A percentile compares a stretch with the other conserved stretches of the same genome.
phyloP scores from a whole-genome alignment of 2,329 filamentous ascomycete genomes.

The Aspergillus felis region DNA sequence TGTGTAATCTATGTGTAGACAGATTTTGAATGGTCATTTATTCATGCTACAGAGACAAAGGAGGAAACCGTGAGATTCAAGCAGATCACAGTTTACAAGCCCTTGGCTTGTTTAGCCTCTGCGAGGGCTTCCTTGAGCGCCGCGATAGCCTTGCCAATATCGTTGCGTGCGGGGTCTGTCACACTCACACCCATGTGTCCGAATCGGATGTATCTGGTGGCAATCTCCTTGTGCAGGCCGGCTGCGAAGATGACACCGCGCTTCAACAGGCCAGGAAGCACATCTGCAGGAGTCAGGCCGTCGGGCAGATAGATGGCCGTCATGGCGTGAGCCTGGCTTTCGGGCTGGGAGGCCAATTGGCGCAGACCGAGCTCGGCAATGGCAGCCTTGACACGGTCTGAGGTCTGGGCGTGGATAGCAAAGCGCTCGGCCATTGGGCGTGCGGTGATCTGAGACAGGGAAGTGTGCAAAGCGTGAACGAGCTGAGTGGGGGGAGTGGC shows the following conservation, averaged over 20 bases:
- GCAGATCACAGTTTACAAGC: constrained; percentile 24
- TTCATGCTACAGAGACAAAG: not conserved
- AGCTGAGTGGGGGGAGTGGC: constrained; percentile 94
- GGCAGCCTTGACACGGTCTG: constrained; percentile 81
- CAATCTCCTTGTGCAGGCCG: constrained; percentile 93
- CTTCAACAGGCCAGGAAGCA: constrained; percentile 79
- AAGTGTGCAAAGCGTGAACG: constrained; percentile 85
- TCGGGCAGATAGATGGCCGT: constrained; percentile 95
- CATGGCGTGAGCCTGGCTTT: constrained; percentile 96
- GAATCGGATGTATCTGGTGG: constrained; percentile 87
- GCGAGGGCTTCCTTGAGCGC: constrained; percentile 70
- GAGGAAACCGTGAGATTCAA: not conserved
- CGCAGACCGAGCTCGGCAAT: constrained; percentile 77
- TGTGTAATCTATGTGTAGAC: not conserved
- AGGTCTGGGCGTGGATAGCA: constrained; percentile 71
- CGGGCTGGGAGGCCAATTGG: constrained; percentile 78
- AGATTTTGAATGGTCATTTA: not conserved
- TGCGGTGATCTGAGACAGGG: constrained; percentile 80
- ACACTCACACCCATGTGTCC: constrained; percentile 97
- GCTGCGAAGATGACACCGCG: constrained; percentile 92
- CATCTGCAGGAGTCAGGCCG: constrained; percentile 70
- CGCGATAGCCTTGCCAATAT: constrained; percentile 79
- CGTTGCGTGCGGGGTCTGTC: constrained; percentile 70
- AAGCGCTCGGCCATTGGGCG: constrained; percentile 78
- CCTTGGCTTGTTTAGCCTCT: constrained; percentile 66